Evolutionary conservation across 257 asterid genomes (phyloP), one percentile per base, ranked within the genome.

Genomic region (Solanum medicagineum): DNA sequence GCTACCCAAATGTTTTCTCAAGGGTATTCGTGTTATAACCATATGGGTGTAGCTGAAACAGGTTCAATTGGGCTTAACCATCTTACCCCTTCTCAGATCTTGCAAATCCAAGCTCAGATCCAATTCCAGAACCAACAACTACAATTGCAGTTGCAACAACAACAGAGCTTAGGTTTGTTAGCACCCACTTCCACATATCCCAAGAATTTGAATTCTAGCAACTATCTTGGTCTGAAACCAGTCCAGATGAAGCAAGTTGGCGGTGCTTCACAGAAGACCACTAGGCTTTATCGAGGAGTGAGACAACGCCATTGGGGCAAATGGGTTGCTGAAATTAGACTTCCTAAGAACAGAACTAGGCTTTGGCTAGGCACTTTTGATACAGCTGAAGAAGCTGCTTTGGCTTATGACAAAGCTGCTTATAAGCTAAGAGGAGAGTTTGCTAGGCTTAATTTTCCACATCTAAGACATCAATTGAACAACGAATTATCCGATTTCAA

Each of bases 311-410:
- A 95, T 68, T 94, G 98, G 98, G 98, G 98, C 42, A 95, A 95
- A 89, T 95, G 98, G 98, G 98, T 95, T 4, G 98, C 98, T 20
- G 98, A 95, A 74, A 95, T 95, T 53, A 92, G 98, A 87, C 96
- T 95, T 16, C 98, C 98, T 0, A 95, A 89, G 91, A 95, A 93
- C 93, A 86, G 98, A 40, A 94, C 97, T 14, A 86, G 98, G 86
- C 97, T 95, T 80, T 95, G 98, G 98, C 97, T 95, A 19, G 98
- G 98, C 24, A 95, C 98, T 4, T 95, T 95, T 81, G 98, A 95
- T 42, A 92, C 98, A 0, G 97, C 98, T 16, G 98, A 94, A 81
- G 98, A 94, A 11, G 98, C 98, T 0, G 98, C 98, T 22, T 65
- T 94, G 90, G 98, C 98, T 59, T 95, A 95, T 24, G 98, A 95